Evolutionary conservation across 116 monocot genomes (phyloP).

Genomic region (Iris pallida): DNA sequence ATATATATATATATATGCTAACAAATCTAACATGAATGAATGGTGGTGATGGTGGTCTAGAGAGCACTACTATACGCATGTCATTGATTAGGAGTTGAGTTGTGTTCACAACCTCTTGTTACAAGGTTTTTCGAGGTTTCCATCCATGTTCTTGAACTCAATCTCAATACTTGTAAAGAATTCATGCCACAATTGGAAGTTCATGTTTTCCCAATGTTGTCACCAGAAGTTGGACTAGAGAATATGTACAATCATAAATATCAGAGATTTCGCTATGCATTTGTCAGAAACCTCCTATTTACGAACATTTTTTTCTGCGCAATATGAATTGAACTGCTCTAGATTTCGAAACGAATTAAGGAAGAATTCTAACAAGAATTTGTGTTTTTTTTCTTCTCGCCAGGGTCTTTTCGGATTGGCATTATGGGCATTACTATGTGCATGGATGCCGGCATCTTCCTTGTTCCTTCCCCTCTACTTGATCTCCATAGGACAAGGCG

Average conservation of each 20-base stretch:
- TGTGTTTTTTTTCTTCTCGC: not conserved
- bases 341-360: not conserved
- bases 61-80: not conserved
- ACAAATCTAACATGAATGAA: not conserved
- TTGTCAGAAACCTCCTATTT: not conserved
- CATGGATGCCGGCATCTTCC: constrained; percentile 55
- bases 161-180: too few relatives aligned
- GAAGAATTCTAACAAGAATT: not conserved
- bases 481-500: constrained; percentile 79
- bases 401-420: constrained; percentile 80
- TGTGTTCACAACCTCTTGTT: too few relatives aligned
- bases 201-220: too few relatives aligned
- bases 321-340: not conserved
- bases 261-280: not conserved
- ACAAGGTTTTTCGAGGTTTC: not conserved
- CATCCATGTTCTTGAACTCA: not conserved
- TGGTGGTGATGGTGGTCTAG: not conserved
- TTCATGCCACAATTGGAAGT: too few relatives aligned
- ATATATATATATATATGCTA: too few relatives aligned
- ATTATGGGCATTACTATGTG: constrained; percentile 51
- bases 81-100: not conserved
- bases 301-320: not conserved
- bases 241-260: not conserved
- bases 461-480: constrained; percentile 82
- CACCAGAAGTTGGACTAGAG: too few relatives aligned